Conservation (phyloP, 805 yeast species). For the Saccharomyces kudriavzevii region DNA sequence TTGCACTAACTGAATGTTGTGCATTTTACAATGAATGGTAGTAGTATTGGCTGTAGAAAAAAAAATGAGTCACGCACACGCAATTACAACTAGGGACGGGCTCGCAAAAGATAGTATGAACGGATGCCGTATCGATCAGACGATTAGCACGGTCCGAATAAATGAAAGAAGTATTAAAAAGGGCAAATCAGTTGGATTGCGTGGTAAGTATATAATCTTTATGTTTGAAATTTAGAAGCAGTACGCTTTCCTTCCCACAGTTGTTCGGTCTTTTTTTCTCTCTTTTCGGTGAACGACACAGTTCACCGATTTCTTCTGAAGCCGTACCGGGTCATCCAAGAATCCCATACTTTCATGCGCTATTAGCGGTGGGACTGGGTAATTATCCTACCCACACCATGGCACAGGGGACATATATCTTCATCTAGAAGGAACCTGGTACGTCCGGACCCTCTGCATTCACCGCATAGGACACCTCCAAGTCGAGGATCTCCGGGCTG, state of each 20-base stretch:
- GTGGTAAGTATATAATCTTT: not conserved
- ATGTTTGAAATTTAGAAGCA: not conserved
- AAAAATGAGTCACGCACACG: not conserved
- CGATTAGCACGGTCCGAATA: not conserved
- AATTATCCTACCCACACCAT: constrained; percentile 57
- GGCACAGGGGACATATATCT: constrained; percentile 55
- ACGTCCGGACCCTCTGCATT: constrained; percentile 61
- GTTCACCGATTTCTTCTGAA: not conserved
- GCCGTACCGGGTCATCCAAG: not conserved
- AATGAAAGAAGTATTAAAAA: not conserved
- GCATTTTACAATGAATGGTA: not conserved
- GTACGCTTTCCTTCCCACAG: not conserved
- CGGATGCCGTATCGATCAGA: not conserved
- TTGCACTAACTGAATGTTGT: constrained; percentile 8
- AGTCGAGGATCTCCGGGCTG: constrained; percentile 70
- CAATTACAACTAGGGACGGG: not conserved
- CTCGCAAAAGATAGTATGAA: not conserved
- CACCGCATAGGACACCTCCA: constrained; percentile 69
- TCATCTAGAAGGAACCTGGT: constrained; percentile 49
- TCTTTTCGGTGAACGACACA: not conserved
- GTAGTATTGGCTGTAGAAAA: not conserved
- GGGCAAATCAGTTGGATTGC: not conserved
- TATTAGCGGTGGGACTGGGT: not conserved
- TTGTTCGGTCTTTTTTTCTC: constrained; percentile 5
- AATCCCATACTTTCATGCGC: not conserved